phyloP scores from a whole-genome alignment of 441 rosid genomes.

The Theobroma grandiflorum region DNA sequence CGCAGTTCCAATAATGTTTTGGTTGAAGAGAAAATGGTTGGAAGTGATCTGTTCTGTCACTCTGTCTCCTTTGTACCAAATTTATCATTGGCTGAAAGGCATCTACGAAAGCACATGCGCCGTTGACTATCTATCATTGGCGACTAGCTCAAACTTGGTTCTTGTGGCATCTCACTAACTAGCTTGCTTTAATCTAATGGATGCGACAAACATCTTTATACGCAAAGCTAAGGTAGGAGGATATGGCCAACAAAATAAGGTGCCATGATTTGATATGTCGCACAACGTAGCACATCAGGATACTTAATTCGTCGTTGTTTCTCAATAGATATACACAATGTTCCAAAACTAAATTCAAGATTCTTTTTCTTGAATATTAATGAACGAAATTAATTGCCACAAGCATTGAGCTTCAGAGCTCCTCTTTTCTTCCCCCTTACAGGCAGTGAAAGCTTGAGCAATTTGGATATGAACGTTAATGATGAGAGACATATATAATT shows the following conservation, averaged over 20 bases:
- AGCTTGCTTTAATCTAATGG: not conserved
- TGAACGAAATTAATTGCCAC: too few species aligned
- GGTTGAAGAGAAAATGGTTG: not conserved
- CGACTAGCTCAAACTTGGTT: not conserved
- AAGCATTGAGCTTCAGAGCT: too few species aligned
- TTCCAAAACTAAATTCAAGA: not conserved
- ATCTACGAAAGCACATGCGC: not conserved
- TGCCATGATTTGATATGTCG: not conserved
- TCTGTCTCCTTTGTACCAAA: conserved; percentile 17
- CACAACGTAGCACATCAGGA: not conserved
- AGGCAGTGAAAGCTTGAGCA: too few species aligned
- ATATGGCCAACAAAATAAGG: not conserved
- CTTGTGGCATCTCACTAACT: not conserved
- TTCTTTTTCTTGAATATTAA: too few species aligned
- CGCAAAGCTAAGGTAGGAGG: not conserved
- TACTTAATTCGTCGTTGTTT: not conserved
- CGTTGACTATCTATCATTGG: conserved; percentile 24
- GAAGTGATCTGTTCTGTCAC: conserved; percentile 30
- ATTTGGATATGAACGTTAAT: too few species aligned
- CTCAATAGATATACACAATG: not conserved
- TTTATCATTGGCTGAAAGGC: not conserved
- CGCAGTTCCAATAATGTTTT: not conserved
- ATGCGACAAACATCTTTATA: not conserved
- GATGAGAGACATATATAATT: too few species aligned
- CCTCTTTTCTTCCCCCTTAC: too few species aligned